Base-by-base conservation (phyloP, 2,329 filamentous ascomycete genomes). In the Corynespora cassiicola region DNA sequence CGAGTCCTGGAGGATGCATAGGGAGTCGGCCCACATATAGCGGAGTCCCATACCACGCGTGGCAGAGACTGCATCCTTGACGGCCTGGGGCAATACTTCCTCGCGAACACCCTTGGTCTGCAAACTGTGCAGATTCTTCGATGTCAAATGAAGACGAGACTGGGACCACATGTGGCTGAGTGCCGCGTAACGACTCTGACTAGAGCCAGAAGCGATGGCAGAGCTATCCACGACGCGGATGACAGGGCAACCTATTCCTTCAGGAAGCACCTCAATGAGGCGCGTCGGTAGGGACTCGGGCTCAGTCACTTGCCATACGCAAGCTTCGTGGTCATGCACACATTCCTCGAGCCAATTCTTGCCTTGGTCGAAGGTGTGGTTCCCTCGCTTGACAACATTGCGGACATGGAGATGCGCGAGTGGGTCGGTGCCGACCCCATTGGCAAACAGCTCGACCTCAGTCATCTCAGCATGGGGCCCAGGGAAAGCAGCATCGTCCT, bases 1-100 rank as follows among this genome's bases (percentile, higher is more conserved):
- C 1, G 56, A 62, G 22, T 68, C 63, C 32, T 68, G 65, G 2
- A 62, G n/a, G 4, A 67, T 40, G 31, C 65, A 68, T 7, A 68
- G 60, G 1, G 54, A 56, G 36, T 68, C 65, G 15, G 57, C 29
- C 64, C 64, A 68, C 22, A 64, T 42, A 38, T 67, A 68, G 8
- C 58, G 52, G 39, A 54, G 52, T 28, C 64, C 65, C 8, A 66
- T 50, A 8, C 41, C 43, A 11, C 52, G 47, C 4, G 56, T 51
- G 17, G 56, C 48, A 18, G 47, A 27, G 26, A 68, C 61, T 6
- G 62, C 65, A 31, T 59, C 45, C 8, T 57, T 50, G 18, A 67
- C 37, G 20, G 49, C 38, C 5, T 36, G 35, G 8, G 63, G 47
- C 5, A 68, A 50, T 11, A 15, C n/a, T n/a, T n/a, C n/a, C 7